Percentiles rank a stretch among this genome's conserved stretches.
Evolutionary conservation across 768 basidiomycete species (phyloP).

Genomic region (Suillus lakei): DNA sequence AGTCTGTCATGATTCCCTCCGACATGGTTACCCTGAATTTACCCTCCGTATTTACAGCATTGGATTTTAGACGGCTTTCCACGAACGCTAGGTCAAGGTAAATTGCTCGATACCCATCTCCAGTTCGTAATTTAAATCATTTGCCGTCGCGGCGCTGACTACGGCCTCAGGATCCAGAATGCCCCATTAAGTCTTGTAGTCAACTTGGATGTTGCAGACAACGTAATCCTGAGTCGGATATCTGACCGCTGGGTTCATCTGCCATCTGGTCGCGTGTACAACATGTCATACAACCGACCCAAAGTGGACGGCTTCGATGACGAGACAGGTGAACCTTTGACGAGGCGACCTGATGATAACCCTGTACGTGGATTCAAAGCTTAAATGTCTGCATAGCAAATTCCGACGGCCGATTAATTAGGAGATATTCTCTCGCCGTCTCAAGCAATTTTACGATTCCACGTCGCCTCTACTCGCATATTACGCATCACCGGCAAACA

Average conservation of each 20-base stretch:
- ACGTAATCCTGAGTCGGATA: slow-evolving; percentile 83
- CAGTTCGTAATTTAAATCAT: slow-evolving; percentile 47
- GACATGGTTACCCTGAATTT: not conserved
- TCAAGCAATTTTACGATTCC: slow-evolving; percentile 75
- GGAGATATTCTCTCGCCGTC: slow-evolving; percentile 80
- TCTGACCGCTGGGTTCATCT: slow-evolving; percentile 91
- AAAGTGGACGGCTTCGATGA: slow-evolving; percentile 83
- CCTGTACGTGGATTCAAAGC: slow-evolving; percentile 57
- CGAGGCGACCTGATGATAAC: slow-evolving; percentile 88
- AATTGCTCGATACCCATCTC: slow-evolving; percentile 77
- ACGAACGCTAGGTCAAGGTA: slow-evolving; percentile 83
- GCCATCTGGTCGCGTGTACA: slow-evolving; percentile 89
- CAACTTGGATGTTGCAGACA: slow-evolving; percentile 88
- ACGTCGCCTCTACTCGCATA: slow-evolving; percentile 84
- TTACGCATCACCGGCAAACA: slow-evolving; percentile 48
- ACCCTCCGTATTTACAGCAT: slow-evolving; percentile 49
- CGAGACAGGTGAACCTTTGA: slow-evolving; percentile 84
- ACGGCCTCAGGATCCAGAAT: slow-evolving; percentile 53
- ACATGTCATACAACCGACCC: slow-evolving; percentile 85
- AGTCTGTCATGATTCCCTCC: not conserved
- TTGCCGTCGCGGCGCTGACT: not conserved
- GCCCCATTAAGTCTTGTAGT: slow-evolving; percentile 80
- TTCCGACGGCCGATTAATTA: slow-evolving; percentile 34
- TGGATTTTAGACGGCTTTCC: slow-evolving; percentile 97
- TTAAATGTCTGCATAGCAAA: not conserved